Conservation (phyloP, 345 rosid genomes). For the Citrus australasica region DNA sequence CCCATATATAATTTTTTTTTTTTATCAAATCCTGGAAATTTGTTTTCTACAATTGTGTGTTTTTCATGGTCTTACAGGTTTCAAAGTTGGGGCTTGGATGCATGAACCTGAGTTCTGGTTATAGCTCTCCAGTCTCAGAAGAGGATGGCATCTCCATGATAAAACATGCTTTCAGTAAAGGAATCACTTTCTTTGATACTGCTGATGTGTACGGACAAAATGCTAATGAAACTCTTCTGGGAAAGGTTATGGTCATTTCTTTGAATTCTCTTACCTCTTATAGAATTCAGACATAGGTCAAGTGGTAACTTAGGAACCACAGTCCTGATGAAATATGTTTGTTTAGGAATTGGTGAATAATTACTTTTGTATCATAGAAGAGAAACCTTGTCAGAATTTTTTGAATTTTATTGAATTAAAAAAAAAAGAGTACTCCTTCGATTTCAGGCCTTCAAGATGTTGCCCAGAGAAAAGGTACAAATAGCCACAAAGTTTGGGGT, state of each 20-base stretch:
- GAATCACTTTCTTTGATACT: slow-evolving; percentile 54
- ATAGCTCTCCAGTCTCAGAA: slow-evolving; percentile 41
- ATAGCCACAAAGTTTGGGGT: slow-evolving; percentile 56
- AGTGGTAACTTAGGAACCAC: background rate
- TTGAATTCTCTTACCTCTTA: too few relatives aligned
- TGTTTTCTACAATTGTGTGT: too few relatives aligned
- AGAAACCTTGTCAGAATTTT: background rate
- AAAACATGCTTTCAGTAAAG: slow-evolving; percentile 40
- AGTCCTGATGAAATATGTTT: background rate
- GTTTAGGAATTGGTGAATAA: background rate
- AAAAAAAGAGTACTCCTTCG: background rate
- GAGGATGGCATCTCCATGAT: slow-evolving; percentile 39
- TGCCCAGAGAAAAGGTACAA: slow-evolving; percentile 57
- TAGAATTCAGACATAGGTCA: too few relatives aligned
- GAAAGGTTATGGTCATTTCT: slow-evolving; percentile 30
- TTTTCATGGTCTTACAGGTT: slow-evolving; percentile 20
- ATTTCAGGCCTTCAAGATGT: slow-evolving; percentile 51
- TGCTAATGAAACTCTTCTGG: slow-evolving; percentile 10
- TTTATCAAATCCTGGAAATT: background rate
- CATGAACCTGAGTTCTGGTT: slow-evolving; percentile 37
- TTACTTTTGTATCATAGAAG: background rate
- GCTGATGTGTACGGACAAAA: slow-evolving; percentile 42
- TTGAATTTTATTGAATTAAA: background rate
- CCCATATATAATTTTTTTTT: background rate
- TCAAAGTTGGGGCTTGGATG: slow-evolving; percentile 50